Evolutionary conservation across 257 asterid genomes (phyloP).

Genomic region (Solanum pimpinellifolium): DNA sequence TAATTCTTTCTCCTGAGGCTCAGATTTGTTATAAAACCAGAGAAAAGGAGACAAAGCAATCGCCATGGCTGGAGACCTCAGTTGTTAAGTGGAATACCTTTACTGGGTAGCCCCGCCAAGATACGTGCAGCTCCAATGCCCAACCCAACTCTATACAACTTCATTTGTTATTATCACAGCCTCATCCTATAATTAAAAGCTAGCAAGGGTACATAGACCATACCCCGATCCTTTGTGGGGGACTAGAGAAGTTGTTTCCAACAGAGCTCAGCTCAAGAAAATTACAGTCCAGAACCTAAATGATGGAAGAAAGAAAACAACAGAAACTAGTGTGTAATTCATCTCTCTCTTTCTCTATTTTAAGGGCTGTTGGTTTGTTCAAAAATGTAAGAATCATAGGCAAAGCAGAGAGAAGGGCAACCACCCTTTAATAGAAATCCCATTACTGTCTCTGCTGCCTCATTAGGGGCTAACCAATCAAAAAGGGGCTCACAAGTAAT

Average conservation of each 20-base stretch:
- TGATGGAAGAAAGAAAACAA: neutral
- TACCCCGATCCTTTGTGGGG: neutral
- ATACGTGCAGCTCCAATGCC: neutral
- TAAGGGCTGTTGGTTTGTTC: slow-evolving; percentile 7
- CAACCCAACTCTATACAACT: neutral
- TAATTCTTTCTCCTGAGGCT: neutral
- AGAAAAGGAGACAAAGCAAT: neutral
- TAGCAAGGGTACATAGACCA: neutral
- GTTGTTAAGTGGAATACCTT: neutral
- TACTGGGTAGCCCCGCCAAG: neutral
- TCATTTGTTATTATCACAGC: neutral
- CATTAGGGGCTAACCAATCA: neutral
- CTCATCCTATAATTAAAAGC: neutral
- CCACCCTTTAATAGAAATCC: slow-evolving; percentile 30
- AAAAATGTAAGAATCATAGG: slow-evolving; percentile 3
- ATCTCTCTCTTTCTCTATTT: neutral
- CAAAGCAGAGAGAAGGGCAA: slow-evolving; percentile 34
- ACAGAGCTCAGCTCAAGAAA: neutral
- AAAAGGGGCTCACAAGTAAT: neutral
- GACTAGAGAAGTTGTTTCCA: neutral
- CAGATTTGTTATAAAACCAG: neutral
- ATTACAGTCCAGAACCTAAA: neutral
- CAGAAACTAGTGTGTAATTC: neutral
- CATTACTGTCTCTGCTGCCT: neutral
- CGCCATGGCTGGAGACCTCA: neutral